Conservation (phyloP, 768 basidiomycete species). For the Suillus placidus region DNA sequence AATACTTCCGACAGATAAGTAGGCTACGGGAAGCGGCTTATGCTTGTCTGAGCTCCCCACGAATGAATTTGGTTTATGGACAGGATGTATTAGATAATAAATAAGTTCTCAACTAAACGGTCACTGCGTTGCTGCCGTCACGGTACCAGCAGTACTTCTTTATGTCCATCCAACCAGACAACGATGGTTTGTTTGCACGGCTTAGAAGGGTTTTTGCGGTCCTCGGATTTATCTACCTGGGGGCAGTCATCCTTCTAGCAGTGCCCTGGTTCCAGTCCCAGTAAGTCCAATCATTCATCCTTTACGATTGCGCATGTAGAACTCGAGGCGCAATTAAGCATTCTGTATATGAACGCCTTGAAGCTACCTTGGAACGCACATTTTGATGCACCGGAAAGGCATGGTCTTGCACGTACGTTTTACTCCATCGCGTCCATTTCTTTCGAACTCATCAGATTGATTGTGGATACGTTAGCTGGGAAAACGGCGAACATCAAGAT, state of each 20-base stretch:
- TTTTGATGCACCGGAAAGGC: conserved; percentile 71
- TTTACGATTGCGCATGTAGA: conserved; percentile 20
- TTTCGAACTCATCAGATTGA: background rate
- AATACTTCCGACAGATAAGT: background rate
- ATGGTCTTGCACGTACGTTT: conserved; percentile 77
- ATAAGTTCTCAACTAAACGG: background rate
- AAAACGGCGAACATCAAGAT: conserved; percentile 77
- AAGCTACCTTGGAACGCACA: conserved; percentile 63
- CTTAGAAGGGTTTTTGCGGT: conserved; percentile 39
- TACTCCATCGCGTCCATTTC: background rate
- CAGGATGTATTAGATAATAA: background rate
- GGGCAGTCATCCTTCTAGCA: conserved; percentile 52
- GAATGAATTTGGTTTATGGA: background rate
- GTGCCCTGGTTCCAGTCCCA: conserved; percentile 71
- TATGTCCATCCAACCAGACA: background rate
- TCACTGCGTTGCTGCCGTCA: background rate
- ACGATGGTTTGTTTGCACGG: conserved; percentile 23
- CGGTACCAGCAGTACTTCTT: background rate
- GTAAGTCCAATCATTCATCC: conserved; percentile 43
- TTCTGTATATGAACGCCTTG: conserved; percentile 68
- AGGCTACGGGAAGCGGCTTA: too few species aligned
- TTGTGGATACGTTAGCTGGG: conserved; percentile 50
- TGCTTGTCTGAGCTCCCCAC: background rate
- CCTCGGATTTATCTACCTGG: conserved; percentile 56
- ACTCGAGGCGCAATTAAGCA: conserved; percentile 35